phyloP scores from a whole-genome alignment of 768 basidiomycete genomes.

The Lactarius sp. region DNA sequence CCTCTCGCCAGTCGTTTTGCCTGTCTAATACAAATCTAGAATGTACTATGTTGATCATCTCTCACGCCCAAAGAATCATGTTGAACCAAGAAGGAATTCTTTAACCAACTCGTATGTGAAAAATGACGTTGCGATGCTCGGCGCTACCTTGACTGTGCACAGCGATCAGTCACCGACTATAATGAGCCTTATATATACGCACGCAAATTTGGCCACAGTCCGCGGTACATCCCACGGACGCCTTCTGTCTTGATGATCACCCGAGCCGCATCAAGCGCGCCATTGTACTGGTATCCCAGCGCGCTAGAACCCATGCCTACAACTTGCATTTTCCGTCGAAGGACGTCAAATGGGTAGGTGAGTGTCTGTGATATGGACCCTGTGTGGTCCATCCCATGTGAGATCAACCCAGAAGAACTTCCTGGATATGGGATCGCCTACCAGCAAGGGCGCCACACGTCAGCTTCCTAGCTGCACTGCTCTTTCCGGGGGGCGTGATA shows the following conservation, averaged over 20 bases:
- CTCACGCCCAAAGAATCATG: conserved; percentile 10
- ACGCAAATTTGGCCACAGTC: conserved; percentile 87
- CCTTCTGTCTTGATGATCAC: conserved; percentile 74
- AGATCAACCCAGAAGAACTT: conserved; percentile 6
- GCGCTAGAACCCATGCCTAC: conserved; percentile 59
- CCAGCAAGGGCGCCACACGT: conserved; percentile 85
- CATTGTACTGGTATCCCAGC: conserved; percentile 63
- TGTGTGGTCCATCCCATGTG: conserved; percentile 27
- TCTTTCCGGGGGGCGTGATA: conserved; percentile 80
- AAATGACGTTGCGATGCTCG: conserved; percentile 83
- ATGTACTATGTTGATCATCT: conserved; percentile 13
- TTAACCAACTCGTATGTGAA: conserved; percentile 75
- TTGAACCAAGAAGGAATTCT: conserved; percentile 42
- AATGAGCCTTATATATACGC: conserved; percentile 33
- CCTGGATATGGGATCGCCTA: conserved; percentile 30
- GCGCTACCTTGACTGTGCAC: conserved; percentile 76
- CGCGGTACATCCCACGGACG: conserved; percentile 70
- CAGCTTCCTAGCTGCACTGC: conserved; percentile 61
- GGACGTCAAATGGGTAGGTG: conserved; percentile 93
- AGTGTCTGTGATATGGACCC: conserved; percentile 91
- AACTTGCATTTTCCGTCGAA: conserved; percentile 95
- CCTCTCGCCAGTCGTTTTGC: not conserved
- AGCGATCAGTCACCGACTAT: conserved; percentile 1
- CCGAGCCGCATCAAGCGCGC: conserved; percentile 72
- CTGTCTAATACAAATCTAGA: conserved; percentile 22